Evolutionary conservation across 352 stramenopile genomes (phyloP).

Genomic region (Globisporangium radiosum): DNA sequence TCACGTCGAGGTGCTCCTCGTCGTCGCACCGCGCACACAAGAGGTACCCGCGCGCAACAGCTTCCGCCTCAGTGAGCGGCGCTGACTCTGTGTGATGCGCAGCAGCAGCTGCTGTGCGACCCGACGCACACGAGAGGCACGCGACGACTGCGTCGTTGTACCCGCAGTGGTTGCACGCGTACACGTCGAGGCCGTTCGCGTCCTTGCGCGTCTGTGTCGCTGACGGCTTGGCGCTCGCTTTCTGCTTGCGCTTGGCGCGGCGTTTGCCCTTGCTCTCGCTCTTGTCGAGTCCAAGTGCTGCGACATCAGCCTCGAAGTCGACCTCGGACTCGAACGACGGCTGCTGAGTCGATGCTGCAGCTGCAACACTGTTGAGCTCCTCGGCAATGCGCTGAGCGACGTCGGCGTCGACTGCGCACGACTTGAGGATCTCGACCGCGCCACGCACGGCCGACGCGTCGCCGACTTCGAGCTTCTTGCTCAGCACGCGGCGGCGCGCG

Average conservation of each 20-base stretch:
- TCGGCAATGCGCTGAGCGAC: conserved; percentile 56
- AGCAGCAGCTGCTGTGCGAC: conserved; percentile 6
- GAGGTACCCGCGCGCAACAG: conserved; percentile 53
- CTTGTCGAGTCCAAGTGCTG: conserved; percentile 10
- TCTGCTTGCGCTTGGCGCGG: conserved; percentile 54
- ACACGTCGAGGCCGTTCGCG: conserved; percentile 11
- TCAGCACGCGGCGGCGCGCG: conserved; percentile 60
- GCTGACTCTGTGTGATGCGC: conserved; percentile 19
- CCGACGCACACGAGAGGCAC: conserved; percentile 51
- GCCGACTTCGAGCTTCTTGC: conserved; percentile 75
- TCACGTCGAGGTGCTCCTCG: conserved; percentile 61
- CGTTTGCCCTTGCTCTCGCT: conserved; percentile 26
- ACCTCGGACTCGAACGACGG: conserved; percentile 26
- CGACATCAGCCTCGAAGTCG: conserved; percentile 2
- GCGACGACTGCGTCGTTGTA: conserved; percentile 49
- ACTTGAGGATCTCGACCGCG: conserved; percentile 58
- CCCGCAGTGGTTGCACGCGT: conserved; percentile 70
- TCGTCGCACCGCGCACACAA: conserved; percentile 61
- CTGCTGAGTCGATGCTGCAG: not conserved
- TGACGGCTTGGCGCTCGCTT: conserved; percentile 15
- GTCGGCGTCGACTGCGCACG: conserved; percentile 46
- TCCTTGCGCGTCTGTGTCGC: conserved; percentile 5
- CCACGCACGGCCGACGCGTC: conserved; percentile 57
- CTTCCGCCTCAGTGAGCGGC: conserved; percentile 44
- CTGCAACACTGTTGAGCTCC: conserved; percentile 41